Conservation (phyloP, 176 grass and related monocot genomes). For the Panicum miliaceum region DNA sequence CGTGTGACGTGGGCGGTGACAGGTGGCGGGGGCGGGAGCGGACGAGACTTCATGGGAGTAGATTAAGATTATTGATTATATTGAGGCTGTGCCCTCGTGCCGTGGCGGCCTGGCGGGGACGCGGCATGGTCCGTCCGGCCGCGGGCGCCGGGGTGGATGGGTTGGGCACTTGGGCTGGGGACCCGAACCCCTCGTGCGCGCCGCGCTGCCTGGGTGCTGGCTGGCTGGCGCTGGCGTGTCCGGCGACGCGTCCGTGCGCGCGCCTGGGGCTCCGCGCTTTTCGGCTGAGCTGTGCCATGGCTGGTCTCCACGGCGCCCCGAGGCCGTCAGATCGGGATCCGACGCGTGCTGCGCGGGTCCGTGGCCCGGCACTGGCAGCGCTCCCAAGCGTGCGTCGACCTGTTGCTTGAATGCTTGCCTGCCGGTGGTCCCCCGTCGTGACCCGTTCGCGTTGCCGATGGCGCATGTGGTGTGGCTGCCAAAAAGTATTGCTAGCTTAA, state of each 20-base stretch:
- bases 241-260: neutral
- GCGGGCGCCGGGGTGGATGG: neutral
- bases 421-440: too few species aligned
- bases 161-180: neutral
- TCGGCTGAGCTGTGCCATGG: constrained; percentile 12
- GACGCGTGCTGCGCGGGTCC: neutral
- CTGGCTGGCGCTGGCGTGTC: neutral
- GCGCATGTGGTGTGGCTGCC: too few species aligned
- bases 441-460: too few species aligned
- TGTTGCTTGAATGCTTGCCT: neutral
- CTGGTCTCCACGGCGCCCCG: constrained; percentile 10
- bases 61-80: too few species aligned
- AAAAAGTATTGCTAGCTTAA: too few species aligned
- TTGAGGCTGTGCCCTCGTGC: too few species aligned
- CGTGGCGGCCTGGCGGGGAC: neutral
- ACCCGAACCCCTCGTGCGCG: neutral
- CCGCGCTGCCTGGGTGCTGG: neutral
- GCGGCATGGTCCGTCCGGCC: too few species aligned
- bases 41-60: neutral
- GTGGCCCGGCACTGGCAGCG: too few species aligned
- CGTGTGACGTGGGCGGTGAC: too few species aligned
- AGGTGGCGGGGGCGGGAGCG: too few species aligned
- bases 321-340: neutral
- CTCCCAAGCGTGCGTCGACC: neutral
- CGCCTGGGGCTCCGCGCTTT: neutral